Conservation (phyloP, 768 basidiomycete genomes). For the Termitomyces sp. region DNA sequence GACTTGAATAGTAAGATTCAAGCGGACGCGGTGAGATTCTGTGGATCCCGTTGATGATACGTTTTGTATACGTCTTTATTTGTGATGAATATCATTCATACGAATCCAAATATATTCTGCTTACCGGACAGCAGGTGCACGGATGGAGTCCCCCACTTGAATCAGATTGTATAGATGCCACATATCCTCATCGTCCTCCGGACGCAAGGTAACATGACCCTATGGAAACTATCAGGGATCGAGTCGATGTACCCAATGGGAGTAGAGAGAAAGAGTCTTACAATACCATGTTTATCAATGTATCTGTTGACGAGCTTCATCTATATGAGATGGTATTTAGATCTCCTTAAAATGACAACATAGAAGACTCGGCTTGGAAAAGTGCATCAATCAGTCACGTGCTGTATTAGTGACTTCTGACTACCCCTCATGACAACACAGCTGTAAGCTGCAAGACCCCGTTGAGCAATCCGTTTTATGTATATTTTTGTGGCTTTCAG, state of each 20-base stretch:
- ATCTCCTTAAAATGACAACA: no score
- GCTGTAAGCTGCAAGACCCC: no score
- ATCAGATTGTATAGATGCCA: conserved; percentile 99
- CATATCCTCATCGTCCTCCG: conserved; percentile 99
- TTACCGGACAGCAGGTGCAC: conserved; percentile 81
- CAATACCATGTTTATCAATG: conserved; percentile 81
- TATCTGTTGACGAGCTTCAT: conserved; percentile 87
- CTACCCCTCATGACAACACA: no score
- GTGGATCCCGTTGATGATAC: conserved; percentile 91
- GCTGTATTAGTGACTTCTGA: background rate
- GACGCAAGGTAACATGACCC: conserved; percentile 92
- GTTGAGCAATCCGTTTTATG: no score
- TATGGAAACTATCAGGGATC: conserved; percentile 32
- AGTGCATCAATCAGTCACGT: background rate
- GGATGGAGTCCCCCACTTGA: conserved; percentile 78
- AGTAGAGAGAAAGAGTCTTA: conserved; percentile 29
- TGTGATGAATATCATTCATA: background rate
- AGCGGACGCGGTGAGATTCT: conserved; percentile 82
- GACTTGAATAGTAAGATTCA: conserved; percentile 82
- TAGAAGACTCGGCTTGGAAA: no score
- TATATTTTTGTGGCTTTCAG: no score
- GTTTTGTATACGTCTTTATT: conserved; percentile 73
- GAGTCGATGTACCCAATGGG: conserved; percentile 15
- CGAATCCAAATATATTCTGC: conserved; percentile 8
- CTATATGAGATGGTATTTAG: conserved; percentile 5